A percentile compares a stretch with the other conserved stretches of the same genome.
Evolutionary conservation across 768 basidiomycete genomes (phyloP).

Genomic region (Chalciporus chontae): DNA sequence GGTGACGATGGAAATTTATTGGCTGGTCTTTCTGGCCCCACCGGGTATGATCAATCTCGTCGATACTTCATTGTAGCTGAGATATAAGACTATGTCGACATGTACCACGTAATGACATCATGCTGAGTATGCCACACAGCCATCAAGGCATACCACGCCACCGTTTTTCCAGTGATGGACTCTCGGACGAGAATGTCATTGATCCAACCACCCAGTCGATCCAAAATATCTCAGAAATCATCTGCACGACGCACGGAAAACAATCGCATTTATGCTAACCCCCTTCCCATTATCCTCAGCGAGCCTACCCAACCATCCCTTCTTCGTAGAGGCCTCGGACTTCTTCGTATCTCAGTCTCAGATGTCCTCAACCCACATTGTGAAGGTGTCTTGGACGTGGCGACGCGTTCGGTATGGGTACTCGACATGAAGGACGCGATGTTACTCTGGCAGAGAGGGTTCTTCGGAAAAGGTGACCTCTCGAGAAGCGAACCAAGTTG

Average conservation of each 20-base stretch:
- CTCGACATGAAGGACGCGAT: slow-evolving; percentile 56
- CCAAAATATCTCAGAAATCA: slow-evolving; percentile 44
- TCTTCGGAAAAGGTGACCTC: slow-evolving; percentile 96
- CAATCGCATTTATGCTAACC: slow-evolving; percentile 64
- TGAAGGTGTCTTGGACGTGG: slow-evolving; percentile 70
- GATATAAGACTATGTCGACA: too few species aligned
- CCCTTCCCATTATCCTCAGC: slow-evolving; percentile 59
- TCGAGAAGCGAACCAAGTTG: slow-evolving; percentile 95
- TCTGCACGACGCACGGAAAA: slow-evolving; percentile 57
- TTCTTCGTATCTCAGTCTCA: slow-evolving; percentile 58
- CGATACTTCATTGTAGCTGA: too few species aligned
- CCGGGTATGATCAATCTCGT: too few species aligned
- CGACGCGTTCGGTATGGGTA: slow-evolving; percentile 89
- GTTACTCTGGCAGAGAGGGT: slow-evolving; percentile 83
- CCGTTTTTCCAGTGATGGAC: too few species aligned
- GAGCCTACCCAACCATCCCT: slow-evolving; percentile 38
- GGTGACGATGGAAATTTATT: too few species aligned
- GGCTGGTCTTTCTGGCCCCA: too few species aligned
- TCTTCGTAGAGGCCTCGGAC: slow-evolving; percentile 44
- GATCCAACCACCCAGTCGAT: slow-evolving; percentile 38
- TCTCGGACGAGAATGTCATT: too few species aligned
- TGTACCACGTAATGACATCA: too few species aligned
- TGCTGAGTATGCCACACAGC: too few species aligned
- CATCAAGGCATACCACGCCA: too few species aligned
- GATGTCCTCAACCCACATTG: slow-evolving; percentile 68